Evolutionary conservation across 768 basidiomycete genomes (phyloP), one percentile per base, ranked within the genome.

Genomic region (Kwoniella pini): DNA sequence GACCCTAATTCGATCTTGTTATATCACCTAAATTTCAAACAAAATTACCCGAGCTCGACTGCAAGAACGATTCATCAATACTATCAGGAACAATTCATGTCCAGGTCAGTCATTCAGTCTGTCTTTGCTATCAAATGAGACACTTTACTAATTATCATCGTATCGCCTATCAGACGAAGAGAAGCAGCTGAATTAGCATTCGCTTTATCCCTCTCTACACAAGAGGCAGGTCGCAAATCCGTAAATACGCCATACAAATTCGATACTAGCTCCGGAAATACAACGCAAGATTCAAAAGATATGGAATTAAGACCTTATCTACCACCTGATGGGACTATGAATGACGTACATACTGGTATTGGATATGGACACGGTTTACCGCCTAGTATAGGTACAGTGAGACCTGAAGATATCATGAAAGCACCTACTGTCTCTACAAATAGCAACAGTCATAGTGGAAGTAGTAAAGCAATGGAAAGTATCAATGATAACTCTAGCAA

Each of bases 161-260:
- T 15, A 12, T 24, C 21, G n/a, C 13, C 27, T 2, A 33, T 0
- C 56, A 74, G 72, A 67, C 67, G 72, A 30, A 49, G 72, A 24
- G 72, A 74, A 71, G 72, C 72, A 21, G 65, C 70, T 13, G 72
- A 74, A 54, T 60, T 74, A 26, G 72, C 72, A 48, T 62, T 61
- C 17, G 72, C 58, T 17, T 62, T 74, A 17, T 30, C 15, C 12
- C 64, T 74, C 28, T 74, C 72, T 19, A 71, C 69, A 3, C 72
- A 74, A 62, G 59, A 67, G 58, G 63, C 65, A 11, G 28, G 21
- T 27, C 30, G 31, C 24, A 4, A 33, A 44, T 42, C 11, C 5
- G 40, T 13, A 6, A 10, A 10, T 7, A 42, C 33, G n/a, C 40
- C 54, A 5, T 26, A 46, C 31, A 19, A 31, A 13, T 46, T 44